phyloP scores from a whole-genome alignment of 768 basidiomycete species.

The Boletales sp. region DNA sequence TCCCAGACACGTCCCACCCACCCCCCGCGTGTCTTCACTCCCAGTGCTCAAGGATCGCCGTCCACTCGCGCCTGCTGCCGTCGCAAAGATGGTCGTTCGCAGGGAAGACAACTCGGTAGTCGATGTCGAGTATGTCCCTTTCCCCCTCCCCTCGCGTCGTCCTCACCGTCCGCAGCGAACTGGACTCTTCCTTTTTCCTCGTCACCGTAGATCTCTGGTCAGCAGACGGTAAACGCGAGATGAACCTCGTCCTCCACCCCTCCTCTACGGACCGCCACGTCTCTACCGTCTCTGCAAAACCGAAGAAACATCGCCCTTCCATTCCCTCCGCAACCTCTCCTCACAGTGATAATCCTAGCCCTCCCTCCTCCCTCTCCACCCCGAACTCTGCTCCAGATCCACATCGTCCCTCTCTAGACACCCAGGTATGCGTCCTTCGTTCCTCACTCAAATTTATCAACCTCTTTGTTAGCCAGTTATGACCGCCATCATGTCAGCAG shows the following conservation, averaged over 20 bases:
- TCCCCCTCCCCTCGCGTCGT: not conserved
- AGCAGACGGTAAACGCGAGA: slow-evolving; percentile 72
- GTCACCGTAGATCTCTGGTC: slow-evolving; percentile 95
- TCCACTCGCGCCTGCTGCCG: slow-evolving; percentile 86
- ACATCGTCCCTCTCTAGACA: slow-evolving; percentile 31
- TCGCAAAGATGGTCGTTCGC: slow-evolving; percentile 77
- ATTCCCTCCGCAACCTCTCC: slow-evolving; percentile 33
- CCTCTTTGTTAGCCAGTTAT: slow-evolving; percentile 24
- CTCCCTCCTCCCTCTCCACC: slow-evolving; percentile 44
- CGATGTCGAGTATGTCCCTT: slow-evolving; percentile 65
- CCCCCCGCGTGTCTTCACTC: slow-evolving; percentile 9
- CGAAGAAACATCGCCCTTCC: slow-evolving; percentile 35
- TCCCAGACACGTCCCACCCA: slow-evolving; percentile 9
- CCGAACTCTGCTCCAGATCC: slow-evolving; percentile 45
- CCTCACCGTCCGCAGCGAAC: slow-evolving; percentile 48
- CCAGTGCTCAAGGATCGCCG: slow-evolving; percentile 68
- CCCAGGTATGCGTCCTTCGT: slow-evolving; percentile 37
- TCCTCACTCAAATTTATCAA: not conserved
- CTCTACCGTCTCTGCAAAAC: slow-evolving; percentile 37
- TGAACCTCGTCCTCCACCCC: slow-evolving; percentile 87
- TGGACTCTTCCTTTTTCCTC: slow-evolving; percentile 85
- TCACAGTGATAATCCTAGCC: slow-evolving; percentile 39
- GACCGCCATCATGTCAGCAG: slow-evolving; percentile 37
- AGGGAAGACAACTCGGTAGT: slow-evolving; percentile 63
- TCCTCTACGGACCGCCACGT: slow-evolving; percentile 70